phyloP scores from a whole-genome alignment of 495 filamentous ascomycete genomes.

The Neurospora sp. region DNA sequence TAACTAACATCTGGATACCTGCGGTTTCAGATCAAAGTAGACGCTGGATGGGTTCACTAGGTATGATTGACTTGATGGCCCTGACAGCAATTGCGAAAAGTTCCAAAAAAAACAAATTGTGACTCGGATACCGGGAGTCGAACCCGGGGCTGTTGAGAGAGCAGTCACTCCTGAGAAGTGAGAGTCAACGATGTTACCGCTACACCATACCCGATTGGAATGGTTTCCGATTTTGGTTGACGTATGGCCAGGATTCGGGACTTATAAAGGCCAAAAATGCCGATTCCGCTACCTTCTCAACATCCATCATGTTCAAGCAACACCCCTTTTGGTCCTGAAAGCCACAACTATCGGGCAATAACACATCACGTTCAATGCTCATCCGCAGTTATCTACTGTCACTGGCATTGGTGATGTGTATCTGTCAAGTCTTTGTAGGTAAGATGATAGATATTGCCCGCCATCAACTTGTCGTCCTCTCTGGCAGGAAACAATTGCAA shows the following conservation, averaged over 20 bases:
- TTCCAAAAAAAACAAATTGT: not conserved
- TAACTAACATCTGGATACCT: too few relatives aligned
- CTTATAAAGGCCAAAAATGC: not conserved
- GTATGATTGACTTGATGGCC: not conserved
- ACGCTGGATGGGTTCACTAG: not conserved
- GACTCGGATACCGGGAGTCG: not conserved
- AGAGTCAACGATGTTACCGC: not conserved
- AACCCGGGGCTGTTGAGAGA: not conserved
- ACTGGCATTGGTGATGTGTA: too few relatives aligned
- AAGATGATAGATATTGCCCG: too few relatives aligned
- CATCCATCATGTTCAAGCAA: not conserved
- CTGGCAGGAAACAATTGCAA: too few relatives aligned
- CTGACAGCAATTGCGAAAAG: not conserved
- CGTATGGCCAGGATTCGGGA: accelerated
- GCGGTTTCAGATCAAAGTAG: not conserved
- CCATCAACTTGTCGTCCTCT: too few relatives aligned
- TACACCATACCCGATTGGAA: not conserved
- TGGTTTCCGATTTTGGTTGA: not conserved
- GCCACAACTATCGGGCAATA: too few relatives aligned
- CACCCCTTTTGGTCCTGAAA: not conserved
- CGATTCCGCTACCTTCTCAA: not conserved
- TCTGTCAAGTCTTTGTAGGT: too few relatives aligned
- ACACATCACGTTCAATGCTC: too few relatives aligned
- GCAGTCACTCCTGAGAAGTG: too few relatives aligned
- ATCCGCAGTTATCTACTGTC: too few relatives aligned